These are phyloP conservation scores for Trichosporon sp. DNA, from an alignment of 1,284 basidiomycete species.

Conservation along the genomic window DNA sequence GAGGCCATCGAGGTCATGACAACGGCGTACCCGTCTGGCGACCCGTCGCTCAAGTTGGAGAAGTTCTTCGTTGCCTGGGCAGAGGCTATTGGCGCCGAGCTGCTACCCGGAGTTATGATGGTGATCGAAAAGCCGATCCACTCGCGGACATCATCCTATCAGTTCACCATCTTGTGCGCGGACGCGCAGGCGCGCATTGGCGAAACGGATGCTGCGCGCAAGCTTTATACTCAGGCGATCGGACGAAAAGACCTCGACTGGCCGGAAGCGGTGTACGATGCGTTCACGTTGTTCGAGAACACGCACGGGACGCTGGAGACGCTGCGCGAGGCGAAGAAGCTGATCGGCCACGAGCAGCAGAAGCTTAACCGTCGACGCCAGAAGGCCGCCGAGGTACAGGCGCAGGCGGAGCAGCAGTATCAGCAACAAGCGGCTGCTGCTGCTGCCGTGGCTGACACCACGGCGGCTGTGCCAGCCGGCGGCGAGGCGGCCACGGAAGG, in stretches of 20 bases:
- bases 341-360: slow-evolving; percentile 62
- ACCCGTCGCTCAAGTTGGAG: slow-evolving; percentile 66
- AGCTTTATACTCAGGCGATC: slow-evolving; percentile 61
- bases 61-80: slow-evolving; percentile 66
- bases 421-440: slow-evolving; percentile 6
- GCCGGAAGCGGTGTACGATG: slow-evolving; percentile 86
- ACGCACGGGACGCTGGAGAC: slow-evolving; percentile 68
- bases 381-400: slow-evolving; percentile 54
- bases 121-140: slow-evolving; percentile 27
- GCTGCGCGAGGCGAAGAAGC: slow-evolving; percentile 63
- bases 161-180: slow-evolving; percentile 27
- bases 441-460: neutral
- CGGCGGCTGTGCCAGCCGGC: neutral
- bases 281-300: slow-evolving; percentile 81
- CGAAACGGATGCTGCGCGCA: slow-evolving; percentile 60
- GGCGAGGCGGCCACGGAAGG: neutral
- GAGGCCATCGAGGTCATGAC: slow-evolving; percentile 26
- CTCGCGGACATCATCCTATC: slow-evolving; percentile 32
- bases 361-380: slow-evolving; percentile 62
- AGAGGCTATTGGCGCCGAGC: slow-evolving; percentile 27
- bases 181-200: slow-evolving; percentile 54
- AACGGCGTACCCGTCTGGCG: slow-evolving; percentile 53
- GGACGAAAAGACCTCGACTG: slow-evolving; percentile 67
- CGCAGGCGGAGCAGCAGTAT: slow-evolving; percentile 19
- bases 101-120: slow-evolving; percentile 27